Evolutionary conservation across 257 asterid genomes (phyloP).

Genomic region (Mitragyna speciosa): DNA sequence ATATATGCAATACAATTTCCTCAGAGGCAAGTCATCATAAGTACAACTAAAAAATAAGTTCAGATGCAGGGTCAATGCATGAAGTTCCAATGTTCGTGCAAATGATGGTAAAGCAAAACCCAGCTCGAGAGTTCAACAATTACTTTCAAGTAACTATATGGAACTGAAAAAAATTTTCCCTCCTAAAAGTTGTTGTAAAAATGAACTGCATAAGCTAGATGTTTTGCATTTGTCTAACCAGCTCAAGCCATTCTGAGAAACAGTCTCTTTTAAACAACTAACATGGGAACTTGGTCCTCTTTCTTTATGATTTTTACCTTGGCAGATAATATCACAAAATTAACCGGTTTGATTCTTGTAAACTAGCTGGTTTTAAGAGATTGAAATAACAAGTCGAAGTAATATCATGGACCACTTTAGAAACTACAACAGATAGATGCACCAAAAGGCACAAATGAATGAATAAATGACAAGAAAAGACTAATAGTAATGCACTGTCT

Average conservation of each 20-base stretch:
- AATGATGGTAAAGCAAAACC: too few relatives aligned
- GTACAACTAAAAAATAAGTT: too few relatives aligned
- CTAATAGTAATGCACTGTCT: neutral
- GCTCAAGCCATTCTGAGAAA: too few relatives aligned
- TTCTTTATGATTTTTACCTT: neutral
- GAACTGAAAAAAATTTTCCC: too few relatives aligned
- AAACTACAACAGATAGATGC: neutral
- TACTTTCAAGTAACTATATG: too few relatives aligned
- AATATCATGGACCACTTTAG: neutral
- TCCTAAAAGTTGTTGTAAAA: too few relatives aligned
- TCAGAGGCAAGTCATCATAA: neutral
- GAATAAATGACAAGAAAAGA: neutral
- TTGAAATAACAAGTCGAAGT: neutral
- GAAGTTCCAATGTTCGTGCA: too few relatives aligned
- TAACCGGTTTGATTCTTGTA: neutral
- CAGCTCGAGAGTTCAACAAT: too few relatives aligned
- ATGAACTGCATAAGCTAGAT: too few relatives aligned
- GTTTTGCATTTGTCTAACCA: too few relatives aligned
- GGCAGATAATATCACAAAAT: neutral
- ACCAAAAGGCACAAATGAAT: neutral
- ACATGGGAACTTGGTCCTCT: neutral
- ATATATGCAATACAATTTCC: neutral
- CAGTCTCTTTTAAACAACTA: too few relatives aligned
- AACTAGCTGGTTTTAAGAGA: neutral
- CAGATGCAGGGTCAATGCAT: too few relatives aligned